These are phyloP conservation scores for Edaphochlamys debaryana DNA, from an alignment of 139 green algal genomes.

Conservation along the genomic window DNA sequence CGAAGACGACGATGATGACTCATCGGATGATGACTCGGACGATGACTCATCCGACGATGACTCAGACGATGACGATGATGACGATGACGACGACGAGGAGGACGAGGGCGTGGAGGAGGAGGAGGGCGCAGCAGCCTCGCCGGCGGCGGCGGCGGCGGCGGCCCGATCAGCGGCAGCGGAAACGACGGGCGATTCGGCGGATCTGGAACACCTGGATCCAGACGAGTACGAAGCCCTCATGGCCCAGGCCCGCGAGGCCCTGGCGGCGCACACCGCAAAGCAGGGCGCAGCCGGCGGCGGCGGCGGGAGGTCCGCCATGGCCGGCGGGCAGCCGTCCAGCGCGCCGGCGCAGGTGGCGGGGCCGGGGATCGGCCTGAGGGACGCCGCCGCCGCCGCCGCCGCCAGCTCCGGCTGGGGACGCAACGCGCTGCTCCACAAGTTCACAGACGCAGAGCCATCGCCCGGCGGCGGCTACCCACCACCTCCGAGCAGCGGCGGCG, in stretches of 20 bases:
- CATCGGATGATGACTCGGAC: not conserved
- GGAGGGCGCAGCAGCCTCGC: not conserved
- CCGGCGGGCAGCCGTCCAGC: not conserved
- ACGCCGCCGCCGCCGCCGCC: not conserved
- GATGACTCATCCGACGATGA: not conserved
- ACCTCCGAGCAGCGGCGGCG: too few species aligned
- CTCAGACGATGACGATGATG: not conserved
- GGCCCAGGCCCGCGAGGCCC: slow-evolving; percentile 29
- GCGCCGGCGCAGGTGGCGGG: not conserved
- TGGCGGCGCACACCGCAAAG: not conserved
- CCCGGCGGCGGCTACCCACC: not conserved
- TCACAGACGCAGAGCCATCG: not conserved
- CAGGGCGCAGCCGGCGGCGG: not conserved
- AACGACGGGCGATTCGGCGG: not conserved
- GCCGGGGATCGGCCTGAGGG: not conserved
- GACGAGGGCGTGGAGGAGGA: not conserved
- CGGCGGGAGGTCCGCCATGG: slow-evolving; percentile 14
- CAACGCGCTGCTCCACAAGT: slow-evolving; percentile 22
- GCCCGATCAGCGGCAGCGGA: not conserved
- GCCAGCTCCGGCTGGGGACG: not conserved
- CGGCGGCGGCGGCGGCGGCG: not conserved
- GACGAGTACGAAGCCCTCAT: slow-evolving; percentile 34
- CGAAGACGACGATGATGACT: not conserved
- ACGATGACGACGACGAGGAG: not conserved
- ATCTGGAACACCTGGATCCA: slow-evolving; percentile 14